Evolutionary conservation across 2,329 filamentous ascomycete genomes (phyloP).

Genomic region (Stenocarpella maydis): DNA sequence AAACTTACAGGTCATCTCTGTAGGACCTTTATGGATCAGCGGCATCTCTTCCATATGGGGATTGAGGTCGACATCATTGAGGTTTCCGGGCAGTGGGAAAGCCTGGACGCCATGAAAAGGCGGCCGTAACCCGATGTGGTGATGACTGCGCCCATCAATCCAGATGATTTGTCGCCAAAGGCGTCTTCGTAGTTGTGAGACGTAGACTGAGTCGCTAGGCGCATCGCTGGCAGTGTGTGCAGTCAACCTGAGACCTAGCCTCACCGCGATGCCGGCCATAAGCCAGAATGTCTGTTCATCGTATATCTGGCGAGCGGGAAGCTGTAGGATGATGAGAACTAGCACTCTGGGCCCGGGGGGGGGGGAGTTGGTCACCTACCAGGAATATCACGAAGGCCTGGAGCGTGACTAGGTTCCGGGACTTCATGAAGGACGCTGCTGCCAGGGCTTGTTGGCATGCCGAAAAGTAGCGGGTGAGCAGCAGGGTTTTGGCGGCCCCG

Average conservation of each 20-base stretch:
- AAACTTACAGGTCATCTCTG: constrained; percentile 48
- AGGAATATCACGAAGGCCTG: constrained; percentile 34
- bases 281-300: constrained; percentile 36
- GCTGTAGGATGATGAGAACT: constrained; percentile 23
- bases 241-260: constrained; percentile 30
- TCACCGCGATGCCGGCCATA: constrained; percentile 34
- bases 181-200: constrained; percentile 49
- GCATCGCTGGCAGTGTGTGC: constrained; percentile 11
- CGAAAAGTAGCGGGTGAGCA: constrained; percentile 32
- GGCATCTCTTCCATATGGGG: constrained; percentile 43
- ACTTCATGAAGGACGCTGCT: constrained; percentile 34
- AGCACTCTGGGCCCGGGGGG: neutral
- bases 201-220: constrained; percentile 30
- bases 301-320: constrained; percentile 33
- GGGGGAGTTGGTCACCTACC: constrained; percentile 20
- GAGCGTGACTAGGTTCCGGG: constrained; percentile 31
- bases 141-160: constrained; percentile 35
- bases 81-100: constrained; percentile 34
- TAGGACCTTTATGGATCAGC: constrained; percentile 47
- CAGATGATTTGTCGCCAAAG: constrained; percentile 39
- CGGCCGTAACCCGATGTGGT: constrained; percentile 40
- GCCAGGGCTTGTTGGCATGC: constrained; percentile 36
- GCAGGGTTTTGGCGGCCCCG: constrained; percentile 23
- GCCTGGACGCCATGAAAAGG: constrained; percentile 39
- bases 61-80: constrained; percentile 42